These are phyloP conservation scores for Alternaria sp. DNA, from an alignment of 2,329 filamentous ascomycete genomes.

Conservation along the genomic window DNA sequence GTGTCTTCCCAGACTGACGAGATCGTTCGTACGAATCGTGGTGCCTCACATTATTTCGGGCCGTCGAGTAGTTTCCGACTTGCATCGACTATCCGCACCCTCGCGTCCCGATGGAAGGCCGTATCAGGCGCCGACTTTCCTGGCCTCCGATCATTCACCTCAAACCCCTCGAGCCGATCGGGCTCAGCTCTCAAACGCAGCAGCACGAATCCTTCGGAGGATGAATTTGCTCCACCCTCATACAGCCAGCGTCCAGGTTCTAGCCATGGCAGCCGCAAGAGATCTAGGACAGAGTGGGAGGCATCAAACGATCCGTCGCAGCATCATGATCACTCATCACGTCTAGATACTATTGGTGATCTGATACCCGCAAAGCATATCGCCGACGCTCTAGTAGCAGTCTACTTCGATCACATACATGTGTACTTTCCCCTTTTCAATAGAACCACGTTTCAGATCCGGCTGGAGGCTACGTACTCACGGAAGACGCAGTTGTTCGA, in stretches of 20 bases:
- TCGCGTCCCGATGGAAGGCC: slow-evolving; percentile 31
- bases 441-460: slow-evolving; percentile 48
- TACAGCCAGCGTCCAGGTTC: slow-evolving; percentile 3
- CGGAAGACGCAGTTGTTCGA: slow-evolving; percentile 20
- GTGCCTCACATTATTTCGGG: slow-evolving; percentile 36
- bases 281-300: slow-evolving; percentile 24
- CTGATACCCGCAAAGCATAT: slow-evolving; percentile 45
- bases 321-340: background rate
- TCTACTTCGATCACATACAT: slow-evolving; percentile 52
- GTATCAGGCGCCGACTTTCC: slow-evolving; percentile 16
- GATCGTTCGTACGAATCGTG: slow-evolving; percentile 24
- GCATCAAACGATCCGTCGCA: slow-evolving; percentile 19
- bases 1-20: slow-evolving; percentile 19
- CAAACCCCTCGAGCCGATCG: slow-evolving; percentile 9
- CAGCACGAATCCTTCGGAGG: slow-evolving; percentile 27
- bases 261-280: slow-evolving; percentile 20
- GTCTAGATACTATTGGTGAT: slow-evolving; percentile 21
- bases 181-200: slow-evolving; percentile 11
- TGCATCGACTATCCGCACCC: slow-evolving; percentile 25
- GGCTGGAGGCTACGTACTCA: slow-evolving; percentile 50
- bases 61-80: slow-evolving; percentile 36
- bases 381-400: slow-evolving; percentile 48
- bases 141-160: slow-evolving; percentile 8
- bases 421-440: slow-evolving; percentile 49
- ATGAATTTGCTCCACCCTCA: slow-evolving; percentile 22